These are phyloP conservation scores for Bruguiera hainesii DNA, from an alignment of 441 rosid genomes.

Conservation along the genomic window DNA sequence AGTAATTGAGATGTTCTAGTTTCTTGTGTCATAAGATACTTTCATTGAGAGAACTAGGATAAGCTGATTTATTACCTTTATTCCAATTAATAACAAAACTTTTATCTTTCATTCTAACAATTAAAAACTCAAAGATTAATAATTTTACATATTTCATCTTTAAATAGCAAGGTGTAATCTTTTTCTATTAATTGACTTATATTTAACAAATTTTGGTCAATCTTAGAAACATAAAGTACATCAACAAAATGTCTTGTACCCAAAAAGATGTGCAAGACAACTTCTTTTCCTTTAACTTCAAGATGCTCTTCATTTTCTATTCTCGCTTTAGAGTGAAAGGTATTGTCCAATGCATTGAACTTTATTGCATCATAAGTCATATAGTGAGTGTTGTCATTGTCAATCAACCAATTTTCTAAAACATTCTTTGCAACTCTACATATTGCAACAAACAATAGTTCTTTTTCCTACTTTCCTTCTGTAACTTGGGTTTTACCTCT, in stretches of 20 bases:
- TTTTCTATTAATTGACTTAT: background rate
- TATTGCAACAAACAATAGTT: background rate
- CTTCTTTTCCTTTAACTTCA: background rate
- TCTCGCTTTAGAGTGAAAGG: background rate
- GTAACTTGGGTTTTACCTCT: background rate
- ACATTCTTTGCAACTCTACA: background rate
- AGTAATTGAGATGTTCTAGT: background rate
- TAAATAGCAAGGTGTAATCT: background rate
- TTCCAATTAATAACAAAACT: no score
- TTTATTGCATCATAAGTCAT: background rate
- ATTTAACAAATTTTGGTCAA: background rate
- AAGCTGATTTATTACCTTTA: no score
- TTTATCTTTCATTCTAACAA: no score
- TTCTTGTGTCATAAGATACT: no score
- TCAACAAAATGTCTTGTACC: background rate
- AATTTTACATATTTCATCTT: background rate
- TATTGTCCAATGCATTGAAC: fast-evolving
- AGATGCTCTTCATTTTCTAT: background rate
- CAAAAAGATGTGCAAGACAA: background rate
- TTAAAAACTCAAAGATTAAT: background rate
- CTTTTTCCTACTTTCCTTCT: background rate
- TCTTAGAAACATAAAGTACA: background rate
- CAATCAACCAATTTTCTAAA: background rate
- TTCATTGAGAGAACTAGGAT: no score
- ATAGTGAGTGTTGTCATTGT: background rate